Percentiles rank a stretch among this genome's conserved stretches.
These are phyloP conservation scores for Cordyceps tenuipes DNA, from an alignment of 2,329 filamentous ascomycete genomes.

Conservation along the genomic window DNA sequence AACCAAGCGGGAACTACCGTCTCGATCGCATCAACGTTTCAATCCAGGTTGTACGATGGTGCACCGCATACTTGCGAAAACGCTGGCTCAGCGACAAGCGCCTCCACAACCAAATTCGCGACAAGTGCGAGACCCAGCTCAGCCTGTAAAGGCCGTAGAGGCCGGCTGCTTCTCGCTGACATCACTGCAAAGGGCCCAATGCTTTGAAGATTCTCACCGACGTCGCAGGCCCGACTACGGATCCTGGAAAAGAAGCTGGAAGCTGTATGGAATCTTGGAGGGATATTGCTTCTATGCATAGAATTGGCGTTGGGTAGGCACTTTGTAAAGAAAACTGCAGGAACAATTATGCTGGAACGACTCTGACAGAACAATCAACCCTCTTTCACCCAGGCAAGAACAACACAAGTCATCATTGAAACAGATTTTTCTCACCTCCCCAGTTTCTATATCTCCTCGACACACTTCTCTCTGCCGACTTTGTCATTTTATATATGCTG, in stretches of 20 bases:
- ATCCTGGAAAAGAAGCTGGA: neutral
- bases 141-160: no score
- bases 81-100: neutral
- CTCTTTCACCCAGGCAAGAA: neutral
- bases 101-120: no score
- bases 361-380: neutral
- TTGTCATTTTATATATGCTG: neutral
- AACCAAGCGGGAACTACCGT: no score
- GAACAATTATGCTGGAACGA: neutral
- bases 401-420: neutral
- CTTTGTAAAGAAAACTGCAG: neutral
- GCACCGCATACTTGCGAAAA: no score
- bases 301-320: conserved; percentile 8
- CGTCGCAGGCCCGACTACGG: neutral
- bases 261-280: neutral
- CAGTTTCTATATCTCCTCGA: neutral
- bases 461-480: neutral
- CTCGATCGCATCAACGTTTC: no score
- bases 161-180: no score
- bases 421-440: neutral
- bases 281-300: conserved; percentile 10
- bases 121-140: no score
- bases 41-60: no score
- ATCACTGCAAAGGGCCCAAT: no score
- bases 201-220: neutral